Evolutionary conservation across 495 filamentous ascomycete species (phyloP), one percentile per base, ranked within the genome.

Genomic region (Penicillium egyptiacum): DNA sequence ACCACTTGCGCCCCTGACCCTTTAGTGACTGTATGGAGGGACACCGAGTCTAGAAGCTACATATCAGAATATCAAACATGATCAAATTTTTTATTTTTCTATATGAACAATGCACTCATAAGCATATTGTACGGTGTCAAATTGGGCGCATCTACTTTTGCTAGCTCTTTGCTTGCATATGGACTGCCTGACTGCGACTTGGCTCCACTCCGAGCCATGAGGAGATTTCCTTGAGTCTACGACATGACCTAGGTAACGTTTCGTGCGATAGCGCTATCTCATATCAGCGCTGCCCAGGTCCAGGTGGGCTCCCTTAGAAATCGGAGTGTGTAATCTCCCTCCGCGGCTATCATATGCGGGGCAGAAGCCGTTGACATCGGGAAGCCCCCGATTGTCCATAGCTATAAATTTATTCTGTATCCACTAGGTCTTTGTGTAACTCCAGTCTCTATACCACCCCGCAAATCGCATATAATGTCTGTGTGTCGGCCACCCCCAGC

Each of bases 401-500:
- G 14, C 28, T 33, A 48, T 48, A 48, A 47, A 20, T 12, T n/a
- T 10, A n/a, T 9, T 19, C 8, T 6, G 10, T 31, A 9, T n/a
- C 8, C 11, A 48, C 9, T 19, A 48, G 10, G 20, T 1, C 5
- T 12, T 46, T 26, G 26, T 30, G 26, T 47, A 0, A 31, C 3
- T 20, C n/a, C 28, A 17, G 4, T n/a, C 16, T 44, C 11, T 44
- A 26, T 8, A n/a, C 7, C 1, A 4, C 6, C 41, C 41, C 9
- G 4, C 9, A 20, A 31, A 33, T 2, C 12, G 25, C 9, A 6
- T 22, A 61, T 47, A 9, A 76, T 74, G 73, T 55, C 69, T 57
- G 44, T 63, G 37, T 70, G 63, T 60, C 74, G 67, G 20, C 75
- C 75, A 60, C 69, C 74, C 5, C 75, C 75, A 19, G 75, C 75